Base-by-base conservation (phyloP, 1,284 basidiomycete genomes). In the Mycena citricolor region DNA sequence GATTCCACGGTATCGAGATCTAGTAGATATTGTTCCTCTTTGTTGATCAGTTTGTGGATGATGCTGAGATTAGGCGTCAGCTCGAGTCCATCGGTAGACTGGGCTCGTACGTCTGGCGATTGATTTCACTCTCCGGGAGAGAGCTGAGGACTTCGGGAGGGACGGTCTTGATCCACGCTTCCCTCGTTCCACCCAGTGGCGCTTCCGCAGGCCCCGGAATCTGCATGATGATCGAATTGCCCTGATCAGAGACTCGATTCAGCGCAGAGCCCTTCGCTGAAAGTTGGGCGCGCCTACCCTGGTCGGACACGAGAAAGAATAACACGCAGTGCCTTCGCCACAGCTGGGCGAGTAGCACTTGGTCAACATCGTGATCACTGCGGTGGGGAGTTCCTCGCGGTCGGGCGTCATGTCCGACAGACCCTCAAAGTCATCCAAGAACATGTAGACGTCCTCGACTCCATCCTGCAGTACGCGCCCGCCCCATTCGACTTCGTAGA, bases 401-500 rank as follows among this genome's bases (percentile, higher is more conserved):
- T 86, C 78, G 49, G 65, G 71, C 38, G 63, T 73, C 1, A 71
- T 66, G 47, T 82, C 80, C 2, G 79, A 77, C 14, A 58, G 56
- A 17, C 83, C 83, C 44, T 86, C 86, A 51, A 83, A 78, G 56
- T 97, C 94, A 51, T 93, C 92, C 65, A 94, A 74, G 69, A 99
- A 97, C 78, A 91, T 93, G 67, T 93, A 97, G 5, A 98, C 93
- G 56, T 97, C 92, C 56, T 97, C 94, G 2, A 94, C 86, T 4
- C 91, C 87, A 59, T 97, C 95, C 47, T 87, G 83, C 33, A 98
- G 67, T 1, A 84, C 74, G 19, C 83, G 81, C 44, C 85, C 82
- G 24, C 90, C 92, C 91, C 94, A 97, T 63, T 97, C 94, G 6
- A 97, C 94, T 62, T 99, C 95, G 61, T 95, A 92, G 62, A 98